Evolutionary conservation across 345 rosid genomes (phyloP).

Genomic region (Gossypium australe): DNA sequence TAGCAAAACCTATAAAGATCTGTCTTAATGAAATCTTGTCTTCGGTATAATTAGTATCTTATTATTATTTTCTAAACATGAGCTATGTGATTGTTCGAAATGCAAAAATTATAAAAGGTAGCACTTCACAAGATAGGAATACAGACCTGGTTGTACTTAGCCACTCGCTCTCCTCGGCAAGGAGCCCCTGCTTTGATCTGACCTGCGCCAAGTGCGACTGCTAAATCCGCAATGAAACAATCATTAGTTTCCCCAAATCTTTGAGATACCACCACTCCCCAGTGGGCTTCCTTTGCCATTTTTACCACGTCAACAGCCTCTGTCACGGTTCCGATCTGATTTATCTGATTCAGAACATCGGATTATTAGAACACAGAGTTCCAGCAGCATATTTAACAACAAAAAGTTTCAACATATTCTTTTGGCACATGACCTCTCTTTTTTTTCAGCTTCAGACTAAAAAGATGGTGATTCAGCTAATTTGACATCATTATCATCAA

Average conservation of each 20-base stretch:
- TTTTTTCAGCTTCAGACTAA: background rate
- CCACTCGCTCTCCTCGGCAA: slow-evolving; percentile 89
- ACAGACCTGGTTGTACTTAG: slow-evolving; percentile 90
- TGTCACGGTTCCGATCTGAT: slow-evolving; percentile 95
- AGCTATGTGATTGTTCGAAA: background rate
- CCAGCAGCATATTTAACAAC: background rate
- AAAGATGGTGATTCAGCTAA: background rate
- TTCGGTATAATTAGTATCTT: background rate
- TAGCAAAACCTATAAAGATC: too few species aligned
- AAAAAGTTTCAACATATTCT: background rate
- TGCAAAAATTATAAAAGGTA: background rate
- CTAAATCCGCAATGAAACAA: slow-evolving; percentile 82
- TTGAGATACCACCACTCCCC: slow-evolving; percentile 90
- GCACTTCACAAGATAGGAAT: background rate
- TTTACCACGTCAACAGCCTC: slow-evolving; percentile 93
- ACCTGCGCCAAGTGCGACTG: slow-evolving; percentile 80
- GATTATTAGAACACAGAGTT: background rate
- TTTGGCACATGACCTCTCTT: background rate
- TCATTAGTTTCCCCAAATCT: slow-evolving; percentile 94
- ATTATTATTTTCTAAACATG: background rate
- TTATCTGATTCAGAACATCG: slow-evolving; percentile 44
- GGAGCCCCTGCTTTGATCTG: slow-evolving; percentile 98
- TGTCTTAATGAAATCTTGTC: too few species aligned
- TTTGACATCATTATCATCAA: background rate
- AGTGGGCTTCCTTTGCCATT: slow-evolving; percentile 80